phyloP scores from a whole-genome alignment of 2,329 filamentous ascomycete species.

The Aspergillus sp. region DNA sequence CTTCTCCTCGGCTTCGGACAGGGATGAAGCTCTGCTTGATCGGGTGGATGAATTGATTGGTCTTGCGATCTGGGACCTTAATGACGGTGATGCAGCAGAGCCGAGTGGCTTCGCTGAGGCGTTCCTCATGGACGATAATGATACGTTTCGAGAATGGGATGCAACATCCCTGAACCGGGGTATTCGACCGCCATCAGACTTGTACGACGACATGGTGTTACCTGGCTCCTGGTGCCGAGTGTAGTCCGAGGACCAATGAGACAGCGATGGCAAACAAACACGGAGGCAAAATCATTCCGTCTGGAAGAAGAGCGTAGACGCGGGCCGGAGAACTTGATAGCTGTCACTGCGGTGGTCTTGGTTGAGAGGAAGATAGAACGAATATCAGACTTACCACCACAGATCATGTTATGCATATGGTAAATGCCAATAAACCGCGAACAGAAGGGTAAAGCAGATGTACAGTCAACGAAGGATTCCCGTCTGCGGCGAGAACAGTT shows the following conservation, averaged over 20 bases:
- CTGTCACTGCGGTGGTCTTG: not conserved
- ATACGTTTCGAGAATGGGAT: slow-evolving; percentile 23
- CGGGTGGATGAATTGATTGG: slow-evolving; percentile 20
- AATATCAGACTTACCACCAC: not conserved
- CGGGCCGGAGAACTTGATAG: slow-evolving; percentile 6
- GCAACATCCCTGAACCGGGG: slow-evolving; percentile 27
- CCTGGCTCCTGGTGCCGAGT: slow-evolving; percentile 21
- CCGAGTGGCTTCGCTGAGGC: slow-evolving; percentile 16
- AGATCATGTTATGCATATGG: too few species aligned
- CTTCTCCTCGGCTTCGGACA: slow-evolving; percentile 28
- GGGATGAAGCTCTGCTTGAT: slow-evolving; percentile 25
- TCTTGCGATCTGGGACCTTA: slow-evolving; percentile 29
- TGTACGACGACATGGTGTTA: slow-evolving; percentile 40
- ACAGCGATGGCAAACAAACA: slow-evolving; percentile 20
- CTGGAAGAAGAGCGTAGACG: slow-evolving; percentile 4
- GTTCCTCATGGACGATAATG: slow-evolving; percentile 22
- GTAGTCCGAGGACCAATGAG: slow-evolving; percentile 27
- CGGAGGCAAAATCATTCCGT: slow-evolving; percentile 32
- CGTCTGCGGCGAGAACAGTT: too few species aligned
- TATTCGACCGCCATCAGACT: slow-evolving; percentile 30
- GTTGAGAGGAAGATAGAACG: not conserved
- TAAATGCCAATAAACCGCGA: too few species aligned
- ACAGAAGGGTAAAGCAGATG: too few species aligned
- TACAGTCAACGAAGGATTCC: too few species aligned
- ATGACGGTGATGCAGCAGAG: slow-evolving; percentile 17